A percentile compares a stretch with the other conserved stretches of the same genome.
These are phyloP conservation scores for Eucalyptus victrix DNA, from an alignment of 345 rosid genomes.

Conservation along the genomic window DNA sequence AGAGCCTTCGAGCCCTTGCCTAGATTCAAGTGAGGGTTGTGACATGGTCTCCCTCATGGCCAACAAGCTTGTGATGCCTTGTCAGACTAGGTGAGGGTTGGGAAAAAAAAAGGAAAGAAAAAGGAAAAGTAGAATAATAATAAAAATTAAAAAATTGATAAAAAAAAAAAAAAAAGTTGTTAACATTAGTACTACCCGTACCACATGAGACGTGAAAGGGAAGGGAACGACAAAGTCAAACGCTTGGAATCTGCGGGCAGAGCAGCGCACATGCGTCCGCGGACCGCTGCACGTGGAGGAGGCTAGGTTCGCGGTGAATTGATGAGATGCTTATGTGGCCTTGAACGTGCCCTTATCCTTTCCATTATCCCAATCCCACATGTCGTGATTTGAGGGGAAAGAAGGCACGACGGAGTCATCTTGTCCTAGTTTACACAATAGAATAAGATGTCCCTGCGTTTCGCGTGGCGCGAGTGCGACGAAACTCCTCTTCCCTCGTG, in stretches of 20 bases:
- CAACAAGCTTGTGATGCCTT: background rate
- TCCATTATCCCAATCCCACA: background rate
- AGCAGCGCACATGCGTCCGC: background rate
- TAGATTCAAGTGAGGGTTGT: background rate
- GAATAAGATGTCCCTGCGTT: background rate
- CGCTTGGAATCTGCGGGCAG: background rate
- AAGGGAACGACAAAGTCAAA: background rate
- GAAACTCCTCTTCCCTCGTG: background rate
- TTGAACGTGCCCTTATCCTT: background rate
- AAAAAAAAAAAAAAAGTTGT: no score
- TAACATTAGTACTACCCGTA: no score
- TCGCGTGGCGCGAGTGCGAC: background rate
- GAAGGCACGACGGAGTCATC: background rate
- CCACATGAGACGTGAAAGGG: background rate
- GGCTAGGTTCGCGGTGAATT: background rate
- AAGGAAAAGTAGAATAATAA: no score
- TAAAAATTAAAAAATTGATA: no score
- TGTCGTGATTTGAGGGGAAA: background rate
- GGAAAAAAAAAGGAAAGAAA: no score
- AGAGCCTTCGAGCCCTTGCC: no score
- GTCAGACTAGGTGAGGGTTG: background rate
- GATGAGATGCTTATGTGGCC: background rate
- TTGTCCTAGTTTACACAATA: background rate
- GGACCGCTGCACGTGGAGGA: background rate
- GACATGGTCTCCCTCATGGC: background rate